Evolutionary conservation across 2,329 filamentous ascomycete genomes (phyloP).

Genomic region (Penicillium sp.): DNA sequence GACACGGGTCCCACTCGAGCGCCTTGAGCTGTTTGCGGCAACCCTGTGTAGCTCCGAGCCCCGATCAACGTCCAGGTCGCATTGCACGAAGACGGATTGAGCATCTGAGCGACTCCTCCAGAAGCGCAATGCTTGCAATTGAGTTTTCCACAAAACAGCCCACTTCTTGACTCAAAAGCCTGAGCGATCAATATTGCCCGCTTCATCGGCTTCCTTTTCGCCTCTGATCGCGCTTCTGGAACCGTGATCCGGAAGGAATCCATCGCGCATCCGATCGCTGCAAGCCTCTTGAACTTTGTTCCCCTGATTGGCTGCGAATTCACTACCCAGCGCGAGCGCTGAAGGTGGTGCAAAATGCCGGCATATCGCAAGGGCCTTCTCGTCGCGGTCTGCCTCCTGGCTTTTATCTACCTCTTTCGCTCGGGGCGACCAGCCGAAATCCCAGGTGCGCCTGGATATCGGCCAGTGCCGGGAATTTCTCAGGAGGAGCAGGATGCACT

Average conservation of each 20-base stretch:
- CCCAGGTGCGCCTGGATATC: conserved; percentile 22
- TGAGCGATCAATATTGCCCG: no score
- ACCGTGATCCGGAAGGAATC: background rate
- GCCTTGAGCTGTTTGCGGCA: conserved; percentile 9
- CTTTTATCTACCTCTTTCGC: conserved; percentile 63
- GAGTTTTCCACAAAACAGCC: no score
- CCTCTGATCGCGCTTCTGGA: no score
- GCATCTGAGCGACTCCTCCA: conserved; percentile 5
- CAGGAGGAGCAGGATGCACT: conserved; percentile 16
- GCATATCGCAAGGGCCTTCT: conserved; percentile 71
- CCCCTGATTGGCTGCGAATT: conserved; percentile 3
- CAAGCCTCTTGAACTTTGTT: no score
- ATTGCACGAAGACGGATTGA: conserved; percentile 11
- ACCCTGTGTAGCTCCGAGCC: conserved; percentile 6
- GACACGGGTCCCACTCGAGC: background rate
- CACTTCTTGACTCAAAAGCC: no score
- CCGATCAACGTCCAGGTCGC: conserved; percentile 12
- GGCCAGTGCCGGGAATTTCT: conserved; percentile 21
- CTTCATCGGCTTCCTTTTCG: no score
- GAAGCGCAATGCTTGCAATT: background rate
- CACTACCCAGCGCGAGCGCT: background rate
- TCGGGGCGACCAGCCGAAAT: conserved; percentile 48
- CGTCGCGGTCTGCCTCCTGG: conserved; percentile 62
- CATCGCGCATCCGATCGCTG: conserved; percentile 8
- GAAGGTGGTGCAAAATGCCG: conserved; percentile 53